Conservation (phyloP, 1,139 yeast genomes). For the Hemisphaericaspora lyxosophila region DNA sequence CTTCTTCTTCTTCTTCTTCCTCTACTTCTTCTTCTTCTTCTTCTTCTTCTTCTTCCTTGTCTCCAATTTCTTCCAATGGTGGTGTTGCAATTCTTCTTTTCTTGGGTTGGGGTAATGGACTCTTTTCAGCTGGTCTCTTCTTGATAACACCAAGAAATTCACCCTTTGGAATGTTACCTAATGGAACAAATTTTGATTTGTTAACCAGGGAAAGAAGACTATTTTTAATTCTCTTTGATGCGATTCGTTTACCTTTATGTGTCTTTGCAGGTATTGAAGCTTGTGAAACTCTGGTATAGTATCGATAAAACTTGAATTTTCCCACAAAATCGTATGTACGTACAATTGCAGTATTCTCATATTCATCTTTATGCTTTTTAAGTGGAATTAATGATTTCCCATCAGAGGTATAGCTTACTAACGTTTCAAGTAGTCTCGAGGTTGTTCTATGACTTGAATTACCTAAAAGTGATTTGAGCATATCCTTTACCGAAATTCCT, state of each 20-base stretch:
- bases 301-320: conserved; percentile 68
- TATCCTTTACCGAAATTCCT: conserved; percentile 61
- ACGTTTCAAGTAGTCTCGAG: conserved; percentile 49
- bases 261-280: conserved; percentile 6
- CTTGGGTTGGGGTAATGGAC: conserved; percentile 10
- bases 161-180: conserved; percentile 29
- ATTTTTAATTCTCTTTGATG: conserved; percentile 1
- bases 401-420: conserved; percentile 34
- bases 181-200: conserved; percentile 18
- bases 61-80: conserved; percentile 4
- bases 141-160: conserved; percentile 14
- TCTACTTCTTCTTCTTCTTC: conserved; percentile 1
- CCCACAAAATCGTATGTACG: conserved; percentile 74
- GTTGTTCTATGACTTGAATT: conserved; percentile 49
- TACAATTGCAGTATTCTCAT: conserved; percentile 38
- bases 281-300: conserved; percentile 36
- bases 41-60: background rate
- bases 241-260: conserved; percentile 12
- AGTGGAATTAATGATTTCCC: conserved; percentile 23
- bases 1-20: conserved; percentile 2
- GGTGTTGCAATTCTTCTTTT: conserved; percentile 2
- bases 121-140: conserved; percentile 17
- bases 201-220: conserved; percentile 19
- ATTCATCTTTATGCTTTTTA: conserved; percentile 23
- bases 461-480: conserved; percentile 55